phyloP scores from a whole-genome alignment of 2,329 filamentous ascomycete genomes.

The Fusarium floridanum region DNA sequence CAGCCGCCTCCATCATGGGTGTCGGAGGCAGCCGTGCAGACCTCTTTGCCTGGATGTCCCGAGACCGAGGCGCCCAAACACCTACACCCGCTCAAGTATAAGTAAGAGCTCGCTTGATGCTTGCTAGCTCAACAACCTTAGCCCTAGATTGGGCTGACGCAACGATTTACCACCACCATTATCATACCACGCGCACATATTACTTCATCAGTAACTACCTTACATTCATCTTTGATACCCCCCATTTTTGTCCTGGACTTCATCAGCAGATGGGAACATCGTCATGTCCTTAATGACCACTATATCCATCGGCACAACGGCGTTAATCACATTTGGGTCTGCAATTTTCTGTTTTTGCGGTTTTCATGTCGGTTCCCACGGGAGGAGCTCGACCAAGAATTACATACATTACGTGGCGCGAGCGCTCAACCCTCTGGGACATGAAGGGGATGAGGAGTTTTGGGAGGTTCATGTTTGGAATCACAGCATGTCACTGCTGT shows the following conservation, averaged over 20 bases:
- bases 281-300: conserved; percentile 48
- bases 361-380: conserved; percentile 32
- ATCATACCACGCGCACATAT: conserved; percentile 46
- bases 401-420: conserved; percentile 21
- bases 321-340: conserved; percentile 45
- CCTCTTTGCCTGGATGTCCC: conserved; percentile 65
- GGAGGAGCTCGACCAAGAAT: conserved; percentile 23
- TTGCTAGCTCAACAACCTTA: neutral
- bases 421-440: conserved; percentile 23
- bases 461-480: conserved; percentile 20
- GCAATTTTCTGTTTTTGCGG: conserved; percentile 40
- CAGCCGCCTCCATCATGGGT: conserved; percentile 47
- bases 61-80: conserved; percentile 57
- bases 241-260: conserved; percentile 44
- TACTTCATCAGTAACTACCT: conserved; percentile 48
- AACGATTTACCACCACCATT: conserved; percentile 31
- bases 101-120: conserved; percentile 10
- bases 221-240: conserved; percentile 56
- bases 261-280: conserved; percentile 44
- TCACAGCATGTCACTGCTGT: conserved; percentile 12
- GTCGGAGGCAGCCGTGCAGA: conserved; percentile 54
- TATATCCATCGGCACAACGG: conserved; percentile 49
- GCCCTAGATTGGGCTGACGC: neutral
- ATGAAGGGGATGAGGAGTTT: conserved; percentile 4
- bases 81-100: conserved; percentile 46